Conservation (phyloP, 108 stramenopile species). For the Phaeodactylum tricornutum region DNA sequence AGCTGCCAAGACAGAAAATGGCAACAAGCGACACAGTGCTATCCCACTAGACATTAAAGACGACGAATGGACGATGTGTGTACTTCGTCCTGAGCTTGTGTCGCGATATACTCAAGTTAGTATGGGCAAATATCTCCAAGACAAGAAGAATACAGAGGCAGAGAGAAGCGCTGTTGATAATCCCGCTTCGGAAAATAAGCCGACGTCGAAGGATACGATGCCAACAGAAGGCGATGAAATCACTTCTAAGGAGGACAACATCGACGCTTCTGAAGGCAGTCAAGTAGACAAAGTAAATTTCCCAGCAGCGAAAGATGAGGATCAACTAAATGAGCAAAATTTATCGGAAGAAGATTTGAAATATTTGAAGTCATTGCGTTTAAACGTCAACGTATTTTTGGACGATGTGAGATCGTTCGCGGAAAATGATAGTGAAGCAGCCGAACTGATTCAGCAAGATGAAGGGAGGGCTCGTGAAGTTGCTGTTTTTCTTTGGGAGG, state of each 20-base stretch:
- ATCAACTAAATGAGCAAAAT: conserved; percentile 8
- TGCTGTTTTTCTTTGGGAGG: conserved; percentile 73
- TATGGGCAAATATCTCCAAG: conserved; percentile 34
- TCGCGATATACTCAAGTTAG: conserved; percentile 45
- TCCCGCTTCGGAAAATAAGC: conserved; percentile 9
- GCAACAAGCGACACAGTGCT: neutral
- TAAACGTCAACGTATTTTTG: conserved; percentile 89
- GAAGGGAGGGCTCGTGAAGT: conserved; percentile 72
- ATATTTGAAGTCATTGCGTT: conserved; percentile 45
- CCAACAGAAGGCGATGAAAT: conserved; percentile 7
- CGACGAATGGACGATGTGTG: conserved; percentile 63
- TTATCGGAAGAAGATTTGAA: conserved; percentile 66
- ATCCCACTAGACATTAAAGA: conserved; percentile 45
- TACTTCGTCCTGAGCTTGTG: conserved; percentile 83
- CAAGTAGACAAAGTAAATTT: conserved; percentile 31
- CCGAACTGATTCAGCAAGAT: conserved; percentile 63
- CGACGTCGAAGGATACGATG: conserved; percentile 19
- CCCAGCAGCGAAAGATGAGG: conserved; percentile 24
- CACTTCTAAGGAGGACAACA: neutral
- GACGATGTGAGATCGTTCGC: conserved; percentile 59
- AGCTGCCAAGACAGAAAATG: neutral
- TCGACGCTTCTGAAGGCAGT: conserved; percentile 4
- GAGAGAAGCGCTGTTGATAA: conserved; percentile 10
- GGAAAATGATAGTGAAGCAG: conserved; percentile 34
- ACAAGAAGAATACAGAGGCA: conserved; percentile 16